These are phyloP conservation scores for Pestalotiopsis sp. DNA, from an alignment of 2,329 filamentous ascomycete species.

Conservation along the genomic window DNA sequence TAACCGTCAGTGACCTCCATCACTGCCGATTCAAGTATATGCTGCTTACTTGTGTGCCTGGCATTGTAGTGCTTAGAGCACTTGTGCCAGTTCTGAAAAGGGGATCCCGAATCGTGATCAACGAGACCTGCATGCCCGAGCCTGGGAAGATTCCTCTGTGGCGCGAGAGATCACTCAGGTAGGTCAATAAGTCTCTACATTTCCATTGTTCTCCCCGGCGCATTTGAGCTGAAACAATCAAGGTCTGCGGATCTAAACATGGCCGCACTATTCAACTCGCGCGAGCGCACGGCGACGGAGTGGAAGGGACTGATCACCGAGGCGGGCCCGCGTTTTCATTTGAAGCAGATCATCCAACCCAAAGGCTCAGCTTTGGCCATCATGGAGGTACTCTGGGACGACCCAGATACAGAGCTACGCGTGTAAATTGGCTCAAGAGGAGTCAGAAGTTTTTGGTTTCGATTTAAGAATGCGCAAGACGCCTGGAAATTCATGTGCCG, in stretches of 20 bases:
- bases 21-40: not conserved
- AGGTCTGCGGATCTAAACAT: slow-evolving; percentile 40
- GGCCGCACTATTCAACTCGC: slow-evolving; percentile 40
- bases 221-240: no score
- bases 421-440: no score
- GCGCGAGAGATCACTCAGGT: slow-evolving; percentile 20
- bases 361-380: not conserved
- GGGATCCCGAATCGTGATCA: slow-evolving; percentile 28
- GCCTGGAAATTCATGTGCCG: no score
- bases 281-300: slow-evolving; percentile 37
- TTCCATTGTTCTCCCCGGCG: no score
- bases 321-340: slow-evolving; percentile 36
- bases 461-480: no score
- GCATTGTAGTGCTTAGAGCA: slow-evolving; percentile 31
- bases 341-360: not conserved
- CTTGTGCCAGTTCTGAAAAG: slow-evolving; percentile 40
- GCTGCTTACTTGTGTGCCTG: slow-evolving; percentile 17
- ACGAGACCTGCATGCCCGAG: slow-evolving; percentile 18
- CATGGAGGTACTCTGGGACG: not conserved
- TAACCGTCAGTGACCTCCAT: not conserved
- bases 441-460: no score
- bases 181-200: not conserved
- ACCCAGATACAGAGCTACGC: no score
- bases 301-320: slow-evolving; percentile 37
- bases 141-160: slow-evolving; percentile 3